Base-by-base conservation (phyloP, 1,139 yeast genomes). In the Candida dubliniensis region DNA sequence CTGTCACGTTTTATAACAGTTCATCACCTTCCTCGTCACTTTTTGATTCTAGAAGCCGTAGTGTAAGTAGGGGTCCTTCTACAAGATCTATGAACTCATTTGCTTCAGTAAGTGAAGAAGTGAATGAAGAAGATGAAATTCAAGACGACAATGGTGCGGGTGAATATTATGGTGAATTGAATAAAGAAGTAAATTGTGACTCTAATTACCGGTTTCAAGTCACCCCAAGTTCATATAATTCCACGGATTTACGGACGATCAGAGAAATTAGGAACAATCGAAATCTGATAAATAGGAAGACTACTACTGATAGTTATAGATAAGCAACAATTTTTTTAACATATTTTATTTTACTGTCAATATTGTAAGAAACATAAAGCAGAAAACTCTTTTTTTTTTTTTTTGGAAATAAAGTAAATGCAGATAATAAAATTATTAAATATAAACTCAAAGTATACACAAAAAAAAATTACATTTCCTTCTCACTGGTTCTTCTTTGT, bases 1-100 rank as follows among this genome's bases (percentile, higher is more conserved):
- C 84, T 0, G 84, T 81, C 0, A 82, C 87, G 0, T 72, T 80
- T 42, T 81, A 80, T 47, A 44, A 58, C 36, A 56, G 51, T 35
- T 48, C 59, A 27, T 25, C 40, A 8, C 46, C 41, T 18, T 44
- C 43, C 11, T 18, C 44, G 7, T 15, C 49, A 40, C 12, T 45
- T 11, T 39, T 34, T 8, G 36, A 42, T 24, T 41, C 51, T 12
- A 12, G 45, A 18, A 47, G 37, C 34, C 47, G 52, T 36, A 53
- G 58, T 31, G 42, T 57, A 27, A 66, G 69, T 42, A 45, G 70
- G 31, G 69, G 60, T 0, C 56, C 66, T 1, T 66, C 71, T 2
- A 51, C 56, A 5, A 49, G 66, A 18, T 65, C 69, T 11, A 53
- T 56, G 38, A 57, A 51, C 38, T 65, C 70, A 12, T 61, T 61